Evolutionary conservation across 345 rosid species (phyloP).

Genomic region (Gossypium sturtianum): DNA sequence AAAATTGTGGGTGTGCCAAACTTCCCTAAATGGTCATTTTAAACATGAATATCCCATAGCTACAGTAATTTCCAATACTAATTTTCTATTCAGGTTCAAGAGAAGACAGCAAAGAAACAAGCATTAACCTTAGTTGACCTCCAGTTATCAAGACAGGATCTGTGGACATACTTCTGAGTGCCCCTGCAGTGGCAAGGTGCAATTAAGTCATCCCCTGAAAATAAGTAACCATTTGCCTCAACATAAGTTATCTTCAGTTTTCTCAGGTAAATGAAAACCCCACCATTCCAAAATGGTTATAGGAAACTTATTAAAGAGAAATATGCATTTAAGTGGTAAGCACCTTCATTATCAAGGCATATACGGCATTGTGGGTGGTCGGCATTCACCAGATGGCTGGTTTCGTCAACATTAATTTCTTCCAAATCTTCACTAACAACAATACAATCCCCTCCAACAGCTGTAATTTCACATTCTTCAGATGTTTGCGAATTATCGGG

Average conservation of each 20-base stretch:
- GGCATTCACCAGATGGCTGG: conserved; percentile 52
- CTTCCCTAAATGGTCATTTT: not conserved
- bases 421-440: conserved; percentile 41
- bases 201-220: conserved; percentile 85
- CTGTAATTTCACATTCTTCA: conserved; percentile 65
- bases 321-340: conserved; percentile 2
- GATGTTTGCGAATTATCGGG: conserved; percentile 31
- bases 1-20: not conserved
- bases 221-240: conserved; percentile 13
- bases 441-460: conserved; percentile 38
- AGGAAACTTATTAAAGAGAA: conserved; percentile 12
- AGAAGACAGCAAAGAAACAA: not conserved
- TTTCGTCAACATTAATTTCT: conserved; percentile 54
- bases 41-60: not conserved
- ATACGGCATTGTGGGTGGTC: conserved; percentile 93
- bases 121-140: conserved; percentile 85
- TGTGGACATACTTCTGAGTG: conserved; percentile 95
- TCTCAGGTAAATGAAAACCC: conserved; percentile 3
- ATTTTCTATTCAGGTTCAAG: conserved; percentile 13
- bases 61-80: not conserved
- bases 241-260: conserved; percentile 2
- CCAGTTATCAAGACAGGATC: conserved; percentile 98
- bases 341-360: conserved; percentile 94
- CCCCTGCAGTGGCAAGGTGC: conserved; percentile 98
- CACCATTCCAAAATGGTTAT: conserved; percentile 11